These are phyloP conservation scores for Lactarius sp. DNA, from an alignment of 768 basidiomycete genomes.

Conservation along the genomic window DNA sequence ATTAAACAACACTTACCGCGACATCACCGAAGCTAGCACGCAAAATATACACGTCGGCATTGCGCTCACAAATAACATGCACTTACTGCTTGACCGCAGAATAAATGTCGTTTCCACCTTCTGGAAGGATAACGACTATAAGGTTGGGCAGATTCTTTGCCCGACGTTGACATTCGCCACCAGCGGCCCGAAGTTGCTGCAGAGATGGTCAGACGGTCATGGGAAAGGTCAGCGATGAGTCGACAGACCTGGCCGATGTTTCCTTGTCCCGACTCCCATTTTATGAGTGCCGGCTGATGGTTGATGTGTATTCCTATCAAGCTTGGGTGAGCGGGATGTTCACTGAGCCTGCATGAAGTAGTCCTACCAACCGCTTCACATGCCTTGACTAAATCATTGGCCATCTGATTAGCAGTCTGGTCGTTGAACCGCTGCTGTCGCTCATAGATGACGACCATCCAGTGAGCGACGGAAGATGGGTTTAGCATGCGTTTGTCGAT, in stretches of 20 bases:
- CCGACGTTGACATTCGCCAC: slow-evolving; percentile 41
- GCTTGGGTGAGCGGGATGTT: not conserved
- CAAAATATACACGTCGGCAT: slow-evolving; percentile 5
- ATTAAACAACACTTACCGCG: slow-evolving; percentile 35
- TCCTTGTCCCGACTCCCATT: slow-evolving; percentile 56
- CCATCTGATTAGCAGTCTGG: slow-evolving; percentile 48
- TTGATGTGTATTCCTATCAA: slow-evolving; percentile 53
- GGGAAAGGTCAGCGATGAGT: not conserved
- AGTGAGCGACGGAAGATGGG: slow-evolving; percentile 48
- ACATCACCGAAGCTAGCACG: slow-evolving; percentile 66
- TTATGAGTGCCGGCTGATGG: slow-evolving; percentile 41
- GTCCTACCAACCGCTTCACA: slow-evolving; percentile 57
- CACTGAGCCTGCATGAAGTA: not conserved
- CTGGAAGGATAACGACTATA: slow-evolving; percentile 65
- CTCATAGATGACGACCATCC: slow-evolving; percentile 68
- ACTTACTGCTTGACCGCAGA: slow-evolving; percentile 74
- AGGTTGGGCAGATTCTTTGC: slow-evolving; percentile 46
- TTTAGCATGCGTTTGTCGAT: slow-evolving; percentile 66
- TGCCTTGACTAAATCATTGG: slow-evolving; percentile 44
- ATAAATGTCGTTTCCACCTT: slow-evolving; percentile 72
- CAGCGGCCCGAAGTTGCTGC: slow-evolving; percentile 49
- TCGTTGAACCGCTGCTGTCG: slow-evolving; percentile 50
- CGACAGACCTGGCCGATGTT: slow-evolving; percentile 33
- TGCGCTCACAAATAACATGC: not conserved
- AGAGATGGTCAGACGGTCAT: not conserved